Percentiles rank a stretch among this genome's conserved stretches.
phyloP scores from a whole-genome alignment of 2,329 filamentous ascomycete genomes.

The Pseudopyrenochaeta lycopersici region DNA sequence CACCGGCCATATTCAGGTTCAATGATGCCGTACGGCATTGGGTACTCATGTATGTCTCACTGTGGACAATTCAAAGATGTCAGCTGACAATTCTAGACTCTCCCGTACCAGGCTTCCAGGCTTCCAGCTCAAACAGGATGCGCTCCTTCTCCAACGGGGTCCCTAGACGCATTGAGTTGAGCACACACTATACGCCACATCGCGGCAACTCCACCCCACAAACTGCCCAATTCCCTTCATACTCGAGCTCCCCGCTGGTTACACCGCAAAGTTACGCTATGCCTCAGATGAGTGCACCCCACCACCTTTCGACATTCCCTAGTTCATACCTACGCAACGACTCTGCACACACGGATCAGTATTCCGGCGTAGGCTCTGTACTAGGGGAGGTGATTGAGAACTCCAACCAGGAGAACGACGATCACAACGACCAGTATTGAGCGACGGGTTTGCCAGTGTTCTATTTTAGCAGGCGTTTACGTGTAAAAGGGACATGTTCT shows the following conservation, averaged over 20 bases:
- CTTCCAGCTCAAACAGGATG: constrained; percentile 47
- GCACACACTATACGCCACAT: constrained; percentile 49
- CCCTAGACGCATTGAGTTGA: constrained; percentile 52
- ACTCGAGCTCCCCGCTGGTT: constrained; percentile 50
- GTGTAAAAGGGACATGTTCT: not conserved
- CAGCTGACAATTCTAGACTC: constrained; percentile 41
- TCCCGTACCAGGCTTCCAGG: constrained; percentile 52
- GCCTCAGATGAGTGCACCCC: constrained; percentile 51
- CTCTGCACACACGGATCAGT: constrained; percentile 44
- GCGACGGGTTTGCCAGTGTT: constrained; percentile 6
- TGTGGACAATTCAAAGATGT: not conserved
- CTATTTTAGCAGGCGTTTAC: constrained; percentile 14
- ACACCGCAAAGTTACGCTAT: constrained; percentile 48
- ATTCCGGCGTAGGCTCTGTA: constrained; percentile 45
- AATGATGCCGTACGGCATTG: constrained; percentile 51
- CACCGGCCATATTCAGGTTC: constrained; percentile 41
- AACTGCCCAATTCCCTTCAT: constrained; percentile 52
- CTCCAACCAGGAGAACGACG: constrained; percentile 43
- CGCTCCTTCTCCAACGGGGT: constrained; percentile 51
- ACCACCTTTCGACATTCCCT: constrained; percentile 49
- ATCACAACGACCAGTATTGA: constrained; percentile 41
- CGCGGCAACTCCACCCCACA: constrained; percentile 49
- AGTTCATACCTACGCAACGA: constrained; percentile 50
- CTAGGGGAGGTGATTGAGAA: constrained; percentile 49
- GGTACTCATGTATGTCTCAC: constrained; percentile 46